These are phyloP conservation scores for Stereocaulon alpinum DNA, from an alignment of 495 filamentous ascomycete genomes.

Conservation along the genomic window DNA sequence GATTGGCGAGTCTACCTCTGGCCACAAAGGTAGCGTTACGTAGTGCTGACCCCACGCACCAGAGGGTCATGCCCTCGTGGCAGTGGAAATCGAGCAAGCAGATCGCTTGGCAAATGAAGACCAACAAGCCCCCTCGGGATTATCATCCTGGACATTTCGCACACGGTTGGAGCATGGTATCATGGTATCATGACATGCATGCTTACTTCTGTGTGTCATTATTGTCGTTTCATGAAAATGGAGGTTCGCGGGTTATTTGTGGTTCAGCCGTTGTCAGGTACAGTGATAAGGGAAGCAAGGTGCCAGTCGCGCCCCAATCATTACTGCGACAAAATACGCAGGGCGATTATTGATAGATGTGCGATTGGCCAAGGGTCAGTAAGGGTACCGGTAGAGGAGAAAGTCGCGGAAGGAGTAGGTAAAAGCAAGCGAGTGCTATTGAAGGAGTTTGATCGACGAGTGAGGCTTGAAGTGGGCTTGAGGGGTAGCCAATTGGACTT, in stretches of 20 bases:
- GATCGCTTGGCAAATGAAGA: not conserved
- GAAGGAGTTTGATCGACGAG: not conserved
- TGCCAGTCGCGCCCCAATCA: not conserved
- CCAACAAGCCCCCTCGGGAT: too few relatives aligned
- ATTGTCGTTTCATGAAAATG: not conserved
- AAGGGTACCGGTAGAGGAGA: not conserved
- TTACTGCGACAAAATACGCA: not conserved
- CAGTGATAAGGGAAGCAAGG: not conserved
- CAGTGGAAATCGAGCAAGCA: not conserved
- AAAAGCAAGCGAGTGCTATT: not conserved
- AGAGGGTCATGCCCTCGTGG: not conserved
- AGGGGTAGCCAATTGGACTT: not conserved
- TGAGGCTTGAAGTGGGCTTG: not conserved
- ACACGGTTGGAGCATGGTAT: not conserved
- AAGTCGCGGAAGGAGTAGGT: not conserved
- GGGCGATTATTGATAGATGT: not conserved
- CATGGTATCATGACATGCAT: not conserved
- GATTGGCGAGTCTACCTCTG: not conserved
- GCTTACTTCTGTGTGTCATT: not conserved
- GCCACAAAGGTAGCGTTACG: not conserved
- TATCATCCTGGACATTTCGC: not conserved
- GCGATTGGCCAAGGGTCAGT: not conserved
- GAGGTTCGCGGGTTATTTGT: too few relatives aligned
- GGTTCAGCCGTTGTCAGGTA: not conserved
- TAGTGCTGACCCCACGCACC: slow-evolving; percentile 3